Evolutionary conservation across 257 asterid species (phyloP), one percentile per base, ranked within the genome.

Genomic region (Fraxinus anomala): DNA sequence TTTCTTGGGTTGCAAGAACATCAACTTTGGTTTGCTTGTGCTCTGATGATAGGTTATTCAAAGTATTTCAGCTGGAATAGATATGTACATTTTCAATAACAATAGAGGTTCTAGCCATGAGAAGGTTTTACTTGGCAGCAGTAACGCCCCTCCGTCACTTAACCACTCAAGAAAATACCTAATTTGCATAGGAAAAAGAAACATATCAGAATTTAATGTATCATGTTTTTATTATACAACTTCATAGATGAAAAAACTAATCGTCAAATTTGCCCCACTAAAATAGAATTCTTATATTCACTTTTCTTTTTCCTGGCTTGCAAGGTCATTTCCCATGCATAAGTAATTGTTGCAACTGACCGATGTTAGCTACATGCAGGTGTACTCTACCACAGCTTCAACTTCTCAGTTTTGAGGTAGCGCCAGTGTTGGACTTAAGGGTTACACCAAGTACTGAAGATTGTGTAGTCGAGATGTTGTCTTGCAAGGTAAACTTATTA

Each of bases 381-480:
- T 94, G 98, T 77, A 76, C 87, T 77, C 86, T 94, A 73, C 97
- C 97, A 6, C 93, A 85, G 86, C 76, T 91, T 81, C 93, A 87
- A 83, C 90, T 94, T 85, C 88, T 94, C 74, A 91, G 80, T 77
- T 92, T 94, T 82, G 90, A 83, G 74, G 98, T 92, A 73, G 91
- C 94, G 42, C 98, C 97, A 9, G 91, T 94, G 63, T 73, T 94
- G 84, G 96, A 87, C 81, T 89, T 94, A 69, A 89, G 79, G 86
- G 96, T 94, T 42, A 86, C 69, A 68, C 88, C 97, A 17, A 85
- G 89, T 56, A 76, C 69, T 56, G 84, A 93, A 82, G 88, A 88
- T 83, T 93, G 97, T 72, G 70, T 49, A 3, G 96, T 93, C 24
- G 89, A 93, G 83, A 78, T 93, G 96, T 82, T 93, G 79, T 91